A percentile compares a stretch with the other conserved stretches of the same genome.
Evolutionary conservation across 2,329 filamentous ascomycete species (phyloP).

Genomic region (Aspergillus japonicus): DNA sequence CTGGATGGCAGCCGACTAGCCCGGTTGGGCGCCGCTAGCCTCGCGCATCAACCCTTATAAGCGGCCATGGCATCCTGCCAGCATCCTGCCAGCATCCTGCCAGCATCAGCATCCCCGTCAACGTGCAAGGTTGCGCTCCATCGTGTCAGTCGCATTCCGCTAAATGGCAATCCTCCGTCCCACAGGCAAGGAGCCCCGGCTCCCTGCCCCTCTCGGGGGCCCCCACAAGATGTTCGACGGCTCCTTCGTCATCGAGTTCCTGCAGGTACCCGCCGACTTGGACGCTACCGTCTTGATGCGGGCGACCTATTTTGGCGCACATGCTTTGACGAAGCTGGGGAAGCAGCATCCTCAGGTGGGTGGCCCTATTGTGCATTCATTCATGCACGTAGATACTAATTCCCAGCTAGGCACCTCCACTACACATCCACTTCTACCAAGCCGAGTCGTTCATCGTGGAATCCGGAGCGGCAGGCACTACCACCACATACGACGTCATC

Average conservation of each 20-base stretch:
- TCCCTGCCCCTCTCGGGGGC: slow-evolving; percentile 5
- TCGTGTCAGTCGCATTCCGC: no score
- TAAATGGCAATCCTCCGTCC: not conserved
- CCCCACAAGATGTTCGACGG: slow-evolving; percentile 10
- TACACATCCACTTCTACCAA: slow-evolving; percentile 11
- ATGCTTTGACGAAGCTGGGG: slow-evolving; percentile 4
- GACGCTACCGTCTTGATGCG: slow-evolving; percentile 10
- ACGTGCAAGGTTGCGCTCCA: no score
- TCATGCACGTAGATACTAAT: not conserved
- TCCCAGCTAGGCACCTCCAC: not conserved
- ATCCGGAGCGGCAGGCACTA: slow-evolving; percentile 2
- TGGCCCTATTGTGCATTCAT: not conserved
- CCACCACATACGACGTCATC: slow-evolving; percentile 4
- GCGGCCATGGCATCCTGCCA: no score
- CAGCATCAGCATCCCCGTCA: no score
- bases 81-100: no score
- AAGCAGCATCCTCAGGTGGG: slow-evolving; percentile 10
- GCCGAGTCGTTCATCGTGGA: slow-evolving; percentile 9
- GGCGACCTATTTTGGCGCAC: slow-evolving; percentile 7
- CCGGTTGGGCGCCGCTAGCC: no score
- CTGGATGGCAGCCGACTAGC: no score
- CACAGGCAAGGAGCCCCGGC: slow-evolving; percentile 3
- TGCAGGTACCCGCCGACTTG: slow-evolving; percentile 6
- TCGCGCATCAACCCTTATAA: no score
- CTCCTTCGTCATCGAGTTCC: slow-evolving; percentile 12